Evolutionary conservation across 140 eudicot species (phyloP), one percentile per base, ranked within the genome.

Genomic region (Cichorium intybus): DNA sequence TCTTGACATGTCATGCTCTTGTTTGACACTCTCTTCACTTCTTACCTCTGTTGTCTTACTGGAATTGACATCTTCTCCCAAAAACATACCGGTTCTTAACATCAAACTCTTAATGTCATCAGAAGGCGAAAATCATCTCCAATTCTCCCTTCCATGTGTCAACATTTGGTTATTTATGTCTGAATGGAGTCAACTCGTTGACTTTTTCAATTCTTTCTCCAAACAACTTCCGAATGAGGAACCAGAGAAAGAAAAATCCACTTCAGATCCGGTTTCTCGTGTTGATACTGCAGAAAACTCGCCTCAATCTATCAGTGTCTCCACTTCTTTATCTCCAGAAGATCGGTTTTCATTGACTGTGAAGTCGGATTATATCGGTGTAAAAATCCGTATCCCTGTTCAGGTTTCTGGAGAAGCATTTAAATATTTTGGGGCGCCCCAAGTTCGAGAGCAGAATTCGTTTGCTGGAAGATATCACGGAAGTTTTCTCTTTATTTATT

Each of bases 151-250:
- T 76, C 88, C 99, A 35, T 76, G 80, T 75, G 47, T 86, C 54
- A 77, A 84, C 39, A 65, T 94, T 63, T 94, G 99, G 99, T 65
- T 86, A 59, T 75, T 81, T 76, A 48, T 78, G 31, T 65, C 53
- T 34, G 94, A 94, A 60, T 94, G 99, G 99, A 58, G 37, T 72
- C 69, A 65, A 81, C 53, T 94, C 45, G 62, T 84, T 62, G 85
- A 84, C 71, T 47, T 71, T 29, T 48, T 82, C 5, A 50, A n/a
- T 51, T 81, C 79, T 15, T 78, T 35, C 70, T 28, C 33, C 23
- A 10, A 22, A 22, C 68, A 55, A 58, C 56, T 26, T 50, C 58
- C 87, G 34, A 54, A 50, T 48, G 56, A 80, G 15, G 76, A 73
- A 33, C 7, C 62, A 47, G 63, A 73, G 18, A 75, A 57, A 47